A percentile compares a stretch with the other conserved stretches of the same genome.
These are phyloP conservation scores for Citrus glauca DNA, from an alignment of 345 rosid species.

Conservation along the genomic window DNA sequence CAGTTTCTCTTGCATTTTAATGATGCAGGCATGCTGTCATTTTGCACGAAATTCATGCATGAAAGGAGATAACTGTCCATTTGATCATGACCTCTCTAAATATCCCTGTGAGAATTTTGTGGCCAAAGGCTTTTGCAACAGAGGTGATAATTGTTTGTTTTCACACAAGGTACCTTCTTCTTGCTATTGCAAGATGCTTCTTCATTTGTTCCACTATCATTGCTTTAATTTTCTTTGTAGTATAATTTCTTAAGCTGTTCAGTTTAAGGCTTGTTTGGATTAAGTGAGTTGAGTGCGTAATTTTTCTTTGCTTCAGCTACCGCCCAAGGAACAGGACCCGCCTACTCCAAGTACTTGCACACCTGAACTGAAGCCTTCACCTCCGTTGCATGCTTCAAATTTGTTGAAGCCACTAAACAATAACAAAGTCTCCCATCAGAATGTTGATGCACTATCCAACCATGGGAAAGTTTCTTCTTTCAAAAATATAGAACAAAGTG, in stretches of 20 bases:
- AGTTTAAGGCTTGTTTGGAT: not conserved
- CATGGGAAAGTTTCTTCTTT: conserved; percentile 11
- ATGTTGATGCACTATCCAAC: conserved; percentile 9
- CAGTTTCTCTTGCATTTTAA: conserved; percentile 1
- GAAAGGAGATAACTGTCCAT: conserved; percentile 91
- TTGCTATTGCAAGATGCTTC: not conserved
- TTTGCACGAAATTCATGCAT: conserved; percentile 80
- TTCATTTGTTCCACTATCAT: not conserved
- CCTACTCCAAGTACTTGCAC: conserved; percentile 19
- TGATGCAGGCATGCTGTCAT: conserved; percentile 84
- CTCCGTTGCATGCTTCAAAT: conserved; percentile 18
- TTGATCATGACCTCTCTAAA: conserved; percentile 83
- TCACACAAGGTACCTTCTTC: conserved; percentile 72
- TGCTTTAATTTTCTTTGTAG: not conserved
- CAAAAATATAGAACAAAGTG: conserved; percentile 17
- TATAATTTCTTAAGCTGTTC: not conserved
- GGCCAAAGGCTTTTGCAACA: conserved; percentile 58
- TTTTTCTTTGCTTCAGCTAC: conserved; percentile 21
- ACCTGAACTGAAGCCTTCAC: conserved; percentile 20
- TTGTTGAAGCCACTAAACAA: conserved; percentile 24
- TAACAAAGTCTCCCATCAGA: conserved; percentile 12
- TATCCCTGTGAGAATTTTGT: conserved; percentile 63
- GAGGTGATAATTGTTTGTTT: conserved; percentile 75
- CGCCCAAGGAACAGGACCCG: conserved; percentile 31
- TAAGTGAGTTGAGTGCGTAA: not conserved